Percentiles rank a stretch among this genome's conserved stretches.
These are phyloP conservation scores for Mallotus japonicus DNA, from an alignment of 441 rosid genomes.

Conservation along the genomic window DNA sequence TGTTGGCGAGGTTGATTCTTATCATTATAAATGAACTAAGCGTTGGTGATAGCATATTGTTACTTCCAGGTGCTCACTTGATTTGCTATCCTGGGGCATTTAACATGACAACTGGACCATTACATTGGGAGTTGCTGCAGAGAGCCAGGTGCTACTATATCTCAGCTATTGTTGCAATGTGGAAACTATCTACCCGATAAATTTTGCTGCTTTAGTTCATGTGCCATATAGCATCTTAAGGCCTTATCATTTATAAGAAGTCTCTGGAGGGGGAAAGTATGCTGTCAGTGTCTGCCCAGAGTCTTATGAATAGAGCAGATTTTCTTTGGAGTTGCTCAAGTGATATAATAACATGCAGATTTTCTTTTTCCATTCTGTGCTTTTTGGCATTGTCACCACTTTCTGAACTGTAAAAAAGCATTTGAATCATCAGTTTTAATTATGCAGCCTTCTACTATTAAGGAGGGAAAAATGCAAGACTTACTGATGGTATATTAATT, in stretches of 20 bases:
- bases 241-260: neutral
- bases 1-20: neutral
- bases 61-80: slow-evolving; percentile 80
- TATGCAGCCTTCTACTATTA: neutral
- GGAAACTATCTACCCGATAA: neutral
- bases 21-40: slow-evolving; percentile 15
- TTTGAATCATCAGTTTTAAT: neutral
- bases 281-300: slow-evolving; percentile 4
- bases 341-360: slow-evolving; percentile 6
- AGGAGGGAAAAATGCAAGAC: neutral
- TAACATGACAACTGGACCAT: slow-evolving; percentile 98
- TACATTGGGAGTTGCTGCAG: slow-evolving; percentile 93
- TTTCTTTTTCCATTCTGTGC: neutral
- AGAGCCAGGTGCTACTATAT: slow-evolving; percentile 67
- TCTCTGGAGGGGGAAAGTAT: neutral
- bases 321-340: slow-evolving; percentile 10
- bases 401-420: neutral
- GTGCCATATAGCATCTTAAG: neutral
- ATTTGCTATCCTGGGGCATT: slow-evolving; percentile 96
- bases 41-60: slow-evolving; percentile 21
- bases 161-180: neutral
- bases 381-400: neutral
- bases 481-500: neutral
- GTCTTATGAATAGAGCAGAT: neutral
- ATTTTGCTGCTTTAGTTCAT: neutral